Base-by-base conservation (phyloP, 768 basidiomycete species). In the Tylopilus balloui region DNA sequence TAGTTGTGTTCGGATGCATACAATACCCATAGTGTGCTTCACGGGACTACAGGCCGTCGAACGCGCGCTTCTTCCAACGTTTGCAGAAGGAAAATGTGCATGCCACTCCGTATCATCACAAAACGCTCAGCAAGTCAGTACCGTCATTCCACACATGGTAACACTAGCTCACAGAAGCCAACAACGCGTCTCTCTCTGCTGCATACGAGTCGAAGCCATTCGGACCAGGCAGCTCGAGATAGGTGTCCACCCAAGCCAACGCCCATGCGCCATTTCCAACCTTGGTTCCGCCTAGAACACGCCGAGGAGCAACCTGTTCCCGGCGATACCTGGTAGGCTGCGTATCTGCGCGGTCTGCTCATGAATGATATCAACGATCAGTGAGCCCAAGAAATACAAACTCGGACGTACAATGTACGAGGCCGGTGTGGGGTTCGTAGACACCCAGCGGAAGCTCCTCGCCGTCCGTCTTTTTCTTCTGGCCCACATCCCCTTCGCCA, bases 231-330 rank as follows among this genome's bases (percentile, higher is more conserved):
- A 73, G 42, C 46, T 76, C 73, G 57, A 77, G 70, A 29, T 69
- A 66, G 0, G 74, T 76, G 51, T 90, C 89, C 17, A 90, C 74
- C 80, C 85, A 88, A 4, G 86, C 85, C 42, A 92, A 64, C 0
- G 78, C 87, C 91, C 90, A 92, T 4, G 85, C 88, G 0, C 79
- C 81, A 57, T 85, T 82, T 7, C 91, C 89, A 2, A 78, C 79
- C 64, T 86, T 88, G 0, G 83, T 78, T 3, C 86, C 86, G 0
- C 86, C 88, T 8, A 88, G 69, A 19, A 87, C 68, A 1, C 58
- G 66, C 28, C 70, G 71, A 52, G 79, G 76, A 8, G 79, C 76
- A 9, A 85, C 45, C 2, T 69, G 68, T 54, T 85, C 83, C 81
- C 85, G 81, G 15, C 76, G 76, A 47, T 71, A 74, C 34, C 67